Conservation (phyloP, 768 basidiomycete genomes). For the Fibroporia radiculosa region DNA sequence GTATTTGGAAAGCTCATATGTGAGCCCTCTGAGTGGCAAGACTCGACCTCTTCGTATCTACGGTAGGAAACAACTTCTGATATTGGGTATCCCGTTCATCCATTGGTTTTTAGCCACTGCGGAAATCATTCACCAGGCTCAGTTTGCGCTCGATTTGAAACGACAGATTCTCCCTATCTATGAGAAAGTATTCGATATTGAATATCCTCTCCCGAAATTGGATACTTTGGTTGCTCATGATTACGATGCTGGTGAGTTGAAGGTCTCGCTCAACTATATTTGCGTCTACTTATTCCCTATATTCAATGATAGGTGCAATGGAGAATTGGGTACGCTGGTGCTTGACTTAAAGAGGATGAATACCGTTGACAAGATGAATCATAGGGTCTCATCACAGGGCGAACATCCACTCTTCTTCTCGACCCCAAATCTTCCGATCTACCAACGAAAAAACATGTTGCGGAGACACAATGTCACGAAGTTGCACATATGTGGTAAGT, state of each 20-base stretch:
- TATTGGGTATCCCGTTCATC: neutral
- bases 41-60: conserved; percentile 80
- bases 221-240: conserved; percentile 86
- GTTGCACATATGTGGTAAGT: conserved; percentile 74
- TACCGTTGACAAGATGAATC: neutral
- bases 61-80: conserved; percentile 29
- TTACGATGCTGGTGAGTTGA: conserved; percentile 67
- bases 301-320: conserved; percentile 53
- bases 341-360: conserved; percentile 56
- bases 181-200: conserved; percentile 87
- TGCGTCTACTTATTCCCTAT: neutral
- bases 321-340: conserved; percentile 79
- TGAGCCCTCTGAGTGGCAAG: conserved; percentile 73
- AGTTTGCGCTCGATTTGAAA: conserved; percentile 86
- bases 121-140: conserved; percentile 76
- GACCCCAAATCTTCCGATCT: conserved; percentile 73
- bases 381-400: conserved; percentile 34
- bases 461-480: conserved; percentile 77
- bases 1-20: conserved; percentile 67
- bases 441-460: conserved; percentile 69
- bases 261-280: neutral
- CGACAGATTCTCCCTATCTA: conserved; percentile 75
- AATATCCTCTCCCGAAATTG: conserved; percentile 89
- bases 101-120: conserved; percentile 49
- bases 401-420: conserved; percentile 74